These are phyloP conservation scores for Exutisphaerella laricina DNA, from an alignment of 2,329 filamentous ascomycete species.

Conservation along the genomic window DNA sequence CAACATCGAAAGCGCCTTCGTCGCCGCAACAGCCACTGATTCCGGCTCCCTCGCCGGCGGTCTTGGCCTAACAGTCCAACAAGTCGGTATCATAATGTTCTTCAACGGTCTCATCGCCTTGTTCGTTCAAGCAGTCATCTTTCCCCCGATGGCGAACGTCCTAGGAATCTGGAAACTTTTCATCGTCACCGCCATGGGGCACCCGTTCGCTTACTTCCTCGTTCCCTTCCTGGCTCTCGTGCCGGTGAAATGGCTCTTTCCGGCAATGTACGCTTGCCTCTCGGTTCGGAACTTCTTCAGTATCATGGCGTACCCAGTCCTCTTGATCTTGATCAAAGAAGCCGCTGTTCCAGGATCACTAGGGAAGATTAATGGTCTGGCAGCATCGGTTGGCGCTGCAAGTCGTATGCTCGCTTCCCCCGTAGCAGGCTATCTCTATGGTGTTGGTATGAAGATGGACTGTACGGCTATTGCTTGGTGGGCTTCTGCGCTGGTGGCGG, in stretches of 20 bases:
- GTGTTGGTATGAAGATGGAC: slow-evolving; percentile 51
- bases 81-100: slow-evolving; percentile 63
- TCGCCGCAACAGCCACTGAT: slow-evolving; percentile 17
- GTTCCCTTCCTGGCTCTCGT: slow-evolving; percentile 62
- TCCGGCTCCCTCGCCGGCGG: slow-evolving; percentile 49
- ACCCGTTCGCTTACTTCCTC: slow-evolving; percentile 63
- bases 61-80: slow-evolving; percentile 59
- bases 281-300: slow-evolving; percentile 61
- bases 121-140: slow-evolving; percentile 66
- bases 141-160: slow-evolving; percentile 57
- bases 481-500: slow-evolving; percentile 52
- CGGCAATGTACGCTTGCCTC: slow-evolving; percentile 61
- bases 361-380: slow-evolving; percentile 66
- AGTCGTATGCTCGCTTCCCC: slow-evolving; percentile 66
- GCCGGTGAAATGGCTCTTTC: slow-evolving; percentile 48
- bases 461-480: slow-evolving; percentile 61
- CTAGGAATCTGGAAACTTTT: slow-evolving; percentile 65
- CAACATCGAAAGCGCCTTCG: slow-evolving; percentile 29
- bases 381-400: slow-evolving; percentile 65
- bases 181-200: slow-evolving; percentile 57
- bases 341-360: slow-evolving; percentile 58
- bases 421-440: slow-evolving; percentile 62
- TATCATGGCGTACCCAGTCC: slow-evolving; percentile 62
- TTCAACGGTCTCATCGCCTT: slow-evolving; percentile 67
- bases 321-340: slow-evolving; percentile 68